phyloP scores from a whole-genome alignment of 768 basidiomycete species.

The Lactarius vividus region DNA sequence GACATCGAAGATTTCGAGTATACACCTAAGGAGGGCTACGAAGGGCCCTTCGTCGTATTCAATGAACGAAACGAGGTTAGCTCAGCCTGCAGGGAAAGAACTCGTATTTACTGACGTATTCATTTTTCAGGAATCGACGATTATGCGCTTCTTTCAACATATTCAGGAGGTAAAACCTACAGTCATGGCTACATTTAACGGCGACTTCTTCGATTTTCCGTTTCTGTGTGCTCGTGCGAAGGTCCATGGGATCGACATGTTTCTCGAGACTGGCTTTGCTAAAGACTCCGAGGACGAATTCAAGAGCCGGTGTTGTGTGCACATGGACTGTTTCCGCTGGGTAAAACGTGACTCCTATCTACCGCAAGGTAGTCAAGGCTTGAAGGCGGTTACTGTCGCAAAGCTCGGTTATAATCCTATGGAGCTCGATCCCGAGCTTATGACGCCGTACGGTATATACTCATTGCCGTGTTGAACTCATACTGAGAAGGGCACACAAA shows the following conservation, averaged over 20 bases:
- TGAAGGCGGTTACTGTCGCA: slow-evolving; percentile 95
- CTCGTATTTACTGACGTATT: not conserved
- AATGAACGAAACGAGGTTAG: slow-evolving; percentile 90
- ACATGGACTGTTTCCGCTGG: slow-evolving; percentile 99
- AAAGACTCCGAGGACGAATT: slow-evolving; percentile 93
- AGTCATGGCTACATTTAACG: slow-evolving; percentile 98
- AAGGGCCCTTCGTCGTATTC: slow-evolving; percentile 93
- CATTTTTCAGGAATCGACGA: slow-evolving; percentile 62
- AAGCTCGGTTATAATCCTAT: slow-evolving; percentile 97
- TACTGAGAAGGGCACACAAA: not conserved
- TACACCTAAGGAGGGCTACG: slow-evolving; percentile 96
- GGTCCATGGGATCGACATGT: slow-evolving; percentile 94
- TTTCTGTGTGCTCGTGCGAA: slow-evolving; percentile 86
- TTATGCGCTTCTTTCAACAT: slow-evolving; percentile 89
- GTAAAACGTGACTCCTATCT: slow-evolving; percentile 98
- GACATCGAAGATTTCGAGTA: slow-evolving; percentile 99
- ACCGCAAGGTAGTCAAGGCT: slow-evolving; percentile 96
- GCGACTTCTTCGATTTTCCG: slow-evolving; percentile 99
- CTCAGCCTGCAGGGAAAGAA: not conserved
- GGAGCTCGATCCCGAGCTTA: slow-evolving; percentile 95
- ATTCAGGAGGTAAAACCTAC: slow-evolving; percentile 93
- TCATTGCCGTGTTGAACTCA: not conserved
- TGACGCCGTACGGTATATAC: slow-evolving; percentile 84
- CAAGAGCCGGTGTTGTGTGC: slow-evolving; percentile 87
- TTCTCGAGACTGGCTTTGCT: slow-evolving; percentile 87